Evolutionary conservation across 2,329 filamentous ascomycete genomes (phyloP).

Genomic region (Fusarium miscanthi): DNA sequence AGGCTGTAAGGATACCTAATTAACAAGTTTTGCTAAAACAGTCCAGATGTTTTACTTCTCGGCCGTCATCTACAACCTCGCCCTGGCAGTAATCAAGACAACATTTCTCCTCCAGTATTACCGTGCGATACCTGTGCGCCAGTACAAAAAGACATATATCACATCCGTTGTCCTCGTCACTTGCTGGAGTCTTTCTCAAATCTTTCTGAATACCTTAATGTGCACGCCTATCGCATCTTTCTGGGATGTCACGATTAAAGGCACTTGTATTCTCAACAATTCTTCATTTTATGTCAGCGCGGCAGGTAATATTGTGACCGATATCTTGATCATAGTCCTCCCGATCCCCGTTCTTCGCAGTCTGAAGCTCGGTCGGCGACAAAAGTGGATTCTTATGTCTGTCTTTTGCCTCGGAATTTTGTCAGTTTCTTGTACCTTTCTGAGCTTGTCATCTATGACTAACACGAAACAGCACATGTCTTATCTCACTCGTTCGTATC

Average conservation of each 20-base stretch:
- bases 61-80: neutral
- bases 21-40: accelerated
- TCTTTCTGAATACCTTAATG: neutral
- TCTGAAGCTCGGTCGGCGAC: neutral
- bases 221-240: neutral
- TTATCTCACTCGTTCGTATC: neutral
- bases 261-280: neutral
- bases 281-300: neutral
- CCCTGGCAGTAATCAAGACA: neutral
- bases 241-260: neutral
- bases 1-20: accelerated
- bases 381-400: neutral
- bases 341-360: neutral
- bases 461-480: neutral
- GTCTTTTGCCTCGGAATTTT: neutral
- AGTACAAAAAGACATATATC: neutral
- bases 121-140: neutral
- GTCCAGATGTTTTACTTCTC: neutral
- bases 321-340: neutral
- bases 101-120: neutral
- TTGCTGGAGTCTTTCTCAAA: neutral
- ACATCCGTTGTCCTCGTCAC: neutral
- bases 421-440: neutral
- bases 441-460: accelerated
- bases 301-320: neutral